Conservation (phyloP, 345 rosid species). For the Durio zibethinus region DNA sequence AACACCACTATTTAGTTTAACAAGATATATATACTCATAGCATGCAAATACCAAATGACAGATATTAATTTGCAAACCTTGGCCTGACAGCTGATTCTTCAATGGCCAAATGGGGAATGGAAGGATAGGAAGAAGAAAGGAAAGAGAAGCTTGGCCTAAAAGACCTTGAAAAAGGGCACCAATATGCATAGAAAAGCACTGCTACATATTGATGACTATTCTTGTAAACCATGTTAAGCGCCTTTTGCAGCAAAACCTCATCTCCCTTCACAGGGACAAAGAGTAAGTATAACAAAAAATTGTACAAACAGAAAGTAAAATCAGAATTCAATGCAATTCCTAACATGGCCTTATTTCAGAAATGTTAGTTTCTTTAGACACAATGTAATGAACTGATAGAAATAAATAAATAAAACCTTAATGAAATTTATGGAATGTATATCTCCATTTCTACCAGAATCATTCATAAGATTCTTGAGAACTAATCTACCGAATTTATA, state of each 20-base stretch:
- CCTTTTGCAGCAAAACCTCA: conserved; percentile 70
- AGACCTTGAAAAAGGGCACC: conserved; percentile 93
- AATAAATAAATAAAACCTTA: neutral
- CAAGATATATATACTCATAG: neutral
- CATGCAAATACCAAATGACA: neutral
- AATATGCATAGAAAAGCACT: conserved; percentile 84
- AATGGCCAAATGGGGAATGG: conserved; percentile 68
- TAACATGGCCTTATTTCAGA: neutral
- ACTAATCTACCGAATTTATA: neutral
- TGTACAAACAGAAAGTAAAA: neutral
- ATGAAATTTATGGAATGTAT: neutral
- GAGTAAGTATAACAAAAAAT: conserved; percentile 10
- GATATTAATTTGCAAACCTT: conserved; percentile 46
- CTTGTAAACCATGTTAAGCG: conserved; percentile 60
- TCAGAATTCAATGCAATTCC: neutral
- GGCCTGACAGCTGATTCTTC: conserved; percentile 84
- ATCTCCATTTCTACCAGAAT: neutral
- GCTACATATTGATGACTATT: conserved; percentile 60
- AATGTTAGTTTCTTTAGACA: neutral
- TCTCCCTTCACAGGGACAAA: conserved; percentile 58
- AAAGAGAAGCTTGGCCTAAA: conserved; percentile 67
- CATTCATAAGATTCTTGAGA: neutral
- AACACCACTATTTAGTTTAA: conserved; percentile 15
- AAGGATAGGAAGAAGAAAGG: conserved; percentile 62
- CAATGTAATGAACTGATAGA: neutral